Evolutionary conservation across 2,329 filamentous ascomycete species (phyloP).

Genomic region (Arthroderma uncinatum): DNA sequence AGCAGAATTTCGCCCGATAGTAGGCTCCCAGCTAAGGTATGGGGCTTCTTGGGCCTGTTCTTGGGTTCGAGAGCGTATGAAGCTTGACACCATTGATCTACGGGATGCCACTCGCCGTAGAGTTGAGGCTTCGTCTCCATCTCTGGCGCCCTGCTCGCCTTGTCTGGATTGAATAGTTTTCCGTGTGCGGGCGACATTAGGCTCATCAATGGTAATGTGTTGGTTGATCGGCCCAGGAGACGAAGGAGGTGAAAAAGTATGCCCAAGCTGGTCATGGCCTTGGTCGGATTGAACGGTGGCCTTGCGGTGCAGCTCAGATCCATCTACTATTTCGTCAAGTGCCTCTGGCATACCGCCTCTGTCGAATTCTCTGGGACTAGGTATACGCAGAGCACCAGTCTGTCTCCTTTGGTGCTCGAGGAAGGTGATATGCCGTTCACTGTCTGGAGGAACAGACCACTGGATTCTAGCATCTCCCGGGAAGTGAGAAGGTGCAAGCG

Average conservation of each 20-base stretch:
- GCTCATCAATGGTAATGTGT: constrained; percentile 41
- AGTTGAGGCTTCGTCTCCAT: constrained; percentile 19
- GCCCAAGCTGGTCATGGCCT: constrained; percentile 9
- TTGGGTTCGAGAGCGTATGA: constrained; percentile 29
- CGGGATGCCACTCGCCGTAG: constrained; percentile 18
- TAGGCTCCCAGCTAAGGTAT: constrained; percentile 89
- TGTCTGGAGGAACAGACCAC: constrained; percentile 31
- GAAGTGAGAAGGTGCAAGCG: not conserved
- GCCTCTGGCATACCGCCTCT: constrained; percentile 60
- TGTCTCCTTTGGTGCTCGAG: constrained; percentile 71
- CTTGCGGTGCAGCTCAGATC: constrained; percentile 25
- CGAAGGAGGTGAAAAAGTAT: constrained; percentile 19
- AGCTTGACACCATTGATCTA: constrained; percentile 23
- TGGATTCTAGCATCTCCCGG: not conserved
- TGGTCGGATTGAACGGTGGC: constrained; percentile 19
- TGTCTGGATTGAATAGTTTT: constrained; percentile 27
- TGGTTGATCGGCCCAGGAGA: constrained; percentile 19
- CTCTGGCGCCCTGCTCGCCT: constrained; percentile 22
- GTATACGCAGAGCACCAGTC: constrained; percentile 70
- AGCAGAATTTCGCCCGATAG: constrained; percentile 81
- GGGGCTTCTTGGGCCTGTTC: constrained; percentile 45
- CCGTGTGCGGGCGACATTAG: constrained; percentile 27
- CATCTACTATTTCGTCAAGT: constrained; percentile 28
- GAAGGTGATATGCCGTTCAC: constrained; percentile 79
- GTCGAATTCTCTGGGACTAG: constrained; percentile 82